A percentile compares a stretch with the other conserved stretches of the same genome.
Evolutionary conservation across 2,329 filamentous ascomycete species (phyloP).

Genomic region (Didymella lethalis): DNA sequence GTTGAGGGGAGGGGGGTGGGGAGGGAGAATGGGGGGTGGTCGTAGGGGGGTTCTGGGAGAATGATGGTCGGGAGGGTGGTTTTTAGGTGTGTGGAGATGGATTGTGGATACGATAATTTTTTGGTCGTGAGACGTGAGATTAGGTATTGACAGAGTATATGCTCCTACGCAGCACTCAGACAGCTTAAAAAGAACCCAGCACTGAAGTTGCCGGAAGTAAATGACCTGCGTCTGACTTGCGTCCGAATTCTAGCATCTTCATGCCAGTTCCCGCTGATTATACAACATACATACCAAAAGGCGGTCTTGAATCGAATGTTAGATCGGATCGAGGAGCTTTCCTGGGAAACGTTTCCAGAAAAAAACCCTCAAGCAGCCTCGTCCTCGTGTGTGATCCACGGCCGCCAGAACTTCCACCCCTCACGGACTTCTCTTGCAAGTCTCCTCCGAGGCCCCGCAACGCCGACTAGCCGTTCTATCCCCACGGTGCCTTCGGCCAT

Average conservation of each 20-base stretch:
- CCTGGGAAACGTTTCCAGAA: background rate
- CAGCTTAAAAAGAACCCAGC: background rate
- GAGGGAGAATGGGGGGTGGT: slow-evolving; percentile 10
- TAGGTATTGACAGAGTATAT: slow-evolving; percentile 18
- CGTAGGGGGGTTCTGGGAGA: slow-evolving; percentile 5
- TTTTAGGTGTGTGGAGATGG: background rate
- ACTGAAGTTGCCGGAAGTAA: background rate
- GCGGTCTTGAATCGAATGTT: slow-evolving; percentile 20
- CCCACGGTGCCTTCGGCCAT: slow-evolving; percentile 84
- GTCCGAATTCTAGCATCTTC: slow-evolving; percentile 15
- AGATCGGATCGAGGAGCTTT: background rate
- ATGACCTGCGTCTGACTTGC: slow-evolving; percentile 21
- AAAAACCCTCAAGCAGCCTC: slow-evolving; percentile 17
- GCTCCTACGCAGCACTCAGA: slow-evolving; percentile 1
- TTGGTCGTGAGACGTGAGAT: slow-evolving; percentile 3
- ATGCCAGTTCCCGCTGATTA: slow-evolving; percentile 9
- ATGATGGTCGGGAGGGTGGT: background rate
- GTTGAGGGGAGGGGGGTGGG: slow-evolving; percentile 7
- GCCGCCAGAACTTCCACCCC: slow-evolving; percentile 53
- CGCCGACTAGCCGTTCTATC: slow-evolving; percentile 86
- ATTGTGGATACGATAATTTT: background rate
- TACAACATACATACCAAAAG: slow-evolving; percentile 19
- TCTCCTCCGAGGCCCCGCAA: slow-evolving; percentile 52
- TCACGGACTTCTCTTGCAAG: slow-evolving; percentile 46
- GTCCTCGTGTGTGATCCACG: slow-evolving; percentile 40